Evolutionary conservation across 257 asterid genomes (phyloP), one percentile per base, ranked within the genome.

Genomic region (Craterostigma plantagineum): DNA sequence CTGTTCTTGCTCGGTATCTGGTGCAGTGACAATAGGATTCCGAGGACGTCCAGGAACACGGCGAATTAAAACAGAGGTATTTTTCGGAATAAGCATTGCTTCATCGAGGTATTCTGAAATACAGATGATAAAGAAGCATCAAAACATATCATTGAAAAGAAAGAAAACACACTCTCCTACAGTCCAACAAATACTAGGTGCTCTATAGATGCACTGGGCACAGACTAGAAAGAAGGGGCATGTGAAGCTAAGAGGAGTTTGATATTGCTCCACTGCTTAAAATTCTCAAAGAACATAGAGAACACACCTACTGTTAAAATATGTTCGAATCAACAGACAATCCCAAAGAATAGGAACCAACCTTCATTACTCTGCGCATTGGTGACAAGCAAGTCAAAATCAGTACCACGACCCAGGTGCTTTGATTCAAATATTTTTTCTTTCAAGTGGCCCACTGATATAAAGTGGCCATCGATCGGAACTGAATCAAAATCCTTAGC

Each of bases 41-140:
- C 92, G 84, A 60, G 85, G 86, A 54, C 77, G 83, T 63, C 94
- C 94, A 63, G 99, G 99, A 64, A 90, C 84, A 57, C 99, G 91
- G 62, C 92, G 95, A 57, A 90, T 59, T 74, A 84, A 77, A 67
- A 90, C 92, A 48, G 94, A 70, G 46, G 96, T 80, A 64, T 84
- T 77, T 80, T 72, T 84, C 56, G 96, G 94, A 62, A 90, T 80
- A 77, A 70, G 64, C 70, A 65, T 68, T 59, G 66, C 81, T 62
- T 84, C 96, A 60, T 90, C 94, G 57, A 57, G 72, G 60, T 79
- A 90, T 65, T 90, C 99, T 90, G 96, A 79, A 79, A 77, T 69
- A 60, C 60, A 69, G 49, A 70, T 54, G 63, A 63, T 64, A 57
- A 52, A 65, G 66, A 64, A 57, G 50, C 51, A 61, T 57, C 58